Evolutionary conservation across 768 basidiomycete genomes (phyloP).

Genomic region (Glaciozyma martinii): DNA sequence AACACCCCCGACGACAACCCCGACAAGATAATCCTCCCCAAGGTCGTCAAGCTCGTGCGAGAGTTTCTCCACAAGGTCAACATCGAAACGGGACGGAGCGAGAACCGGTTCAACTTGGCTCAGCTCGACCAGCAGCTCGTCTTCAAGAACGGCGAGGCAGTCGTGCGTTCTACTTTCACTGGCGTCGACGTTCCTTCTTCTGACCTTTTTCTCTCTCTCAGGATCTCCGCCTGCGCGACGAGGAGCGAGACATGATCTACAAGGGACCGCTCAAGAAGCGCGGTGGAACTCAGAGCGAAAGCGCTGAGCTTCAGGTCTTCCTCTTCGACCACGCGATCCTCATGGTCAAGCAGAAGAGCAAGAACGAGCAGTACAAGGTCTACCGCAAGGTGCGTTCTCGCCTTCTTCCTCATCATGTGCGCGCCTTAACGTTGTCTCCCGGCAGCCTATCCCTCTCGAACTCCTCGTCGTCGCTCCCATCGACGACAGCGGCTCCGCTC

Average conservation of each 20-base stretch:
- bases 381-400: slow-evolving; percentile 69
- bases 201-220: slow-evolving; percentile 36
- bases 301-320: slow-evolving; percentile 85
- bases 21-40: slow-evolving; percentile 67
- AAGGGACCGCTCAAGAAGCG: slow-evolving; percentile 84
- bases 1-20: slow-evolving; percentile 82
- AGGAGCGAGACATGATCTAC: slow-evolving; percentile 80
- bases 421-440: not conserved
- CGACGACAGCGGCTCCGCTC: slow-evolving; percentile 45
- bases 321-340: slow-evolving; percentile 93
- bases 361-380: slow-evolving; percentile 84
- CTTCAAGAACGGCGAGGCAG: slow-evolving; percentile 80
- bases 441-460: slow-evolving; percentile 89
- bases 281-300: slow-evolving; percentile 59
- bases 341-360: slow-evolving; percentile 85
- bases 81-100: slow-evolving; percentile 83
- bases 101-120: slow-evolving; percentile 89
- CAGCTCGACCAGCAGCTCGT: slow-evolving; percentile 87
- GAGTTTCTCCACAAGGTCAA: slow-evolving; percentile 84
- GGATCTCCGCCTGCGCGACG: slow-evolving; percentile 78
- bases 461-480: slow-evolving; percentile 71
- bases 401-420: not conserved
- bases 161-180: slow-evolving; percentile 50
- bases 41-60: slow-evolving; percentile 65
- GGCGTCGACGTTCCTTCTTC: not conserved